These are phyloP conservation scores for Sporothrix pallida DNA, from an alignment of 2,329 filamentous ascomycete species.

Conservation along the genomic window DNA sequence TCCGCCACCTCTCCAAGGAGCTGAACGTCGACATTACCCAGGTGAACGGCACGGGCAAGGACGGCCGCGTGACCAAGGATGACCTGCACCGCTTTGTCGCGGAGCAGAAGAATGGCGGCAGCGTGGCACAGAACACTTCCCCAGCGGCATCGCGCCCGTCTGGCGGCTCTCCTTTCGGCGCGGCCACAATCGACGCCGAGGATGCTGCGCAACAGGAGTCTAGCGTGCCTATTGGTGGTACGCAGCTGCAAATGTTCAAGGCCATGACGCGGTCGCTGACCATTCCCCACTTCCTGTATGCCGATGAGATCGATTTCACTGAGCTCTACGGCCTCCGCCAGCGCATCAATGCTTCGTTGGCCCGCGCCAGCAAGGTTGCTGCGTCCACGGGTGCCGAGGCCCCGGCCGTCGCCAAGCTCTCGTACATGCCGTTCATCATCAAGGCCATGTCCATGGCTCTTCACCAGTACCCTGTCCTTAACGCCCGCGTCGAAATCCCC, in stretches of 20 bases:
- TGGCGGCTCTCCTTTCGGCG: constrained; percentile 42
- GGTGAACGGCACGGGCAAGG: constrained; percentile 83
- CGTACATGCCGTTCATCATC: constrained; percentile 91
- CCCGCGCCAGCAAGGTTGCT: constrained; percentile 38
- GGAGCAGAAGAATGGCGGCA: constrained; percentile 49
- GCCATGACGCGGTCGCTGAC: constrained; percentile 89
- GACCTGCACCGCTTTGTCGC: constrained; percentile 79
- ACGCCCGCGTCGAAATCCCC: constrained; percentile 75
- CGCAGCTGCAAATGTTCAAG: constrained; percentile 95
- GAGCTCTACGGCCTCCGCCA: constrained; percentile 73
- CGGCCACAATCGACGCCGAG: constrained; percentile 37
- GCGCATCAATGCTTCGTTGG: constrained; percentile 72
- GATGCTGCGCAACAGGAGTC: constrained; percentile 69
- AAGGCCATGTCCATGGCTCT: constrained; percentile 91
- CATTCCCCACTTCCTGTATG: constrained; percentile 96
- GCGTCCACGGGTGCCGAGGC: constrained; percentile 42
- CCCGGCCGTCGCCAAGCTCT: constrained; percentile 66
- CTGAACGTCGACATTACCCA: constrained; percentile 77
- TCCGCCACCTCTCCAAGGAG: constrained; percentile 85
- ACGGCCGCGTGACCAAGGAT: constrained; percentile 90
- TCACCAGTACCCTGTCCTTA: constrained; percentile 81
- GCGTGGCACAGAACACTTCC: constrained; percentile 28
- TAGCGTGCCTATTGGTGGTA: constrained; percentile 71
- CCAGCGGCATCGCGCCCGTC: constrained; percentile 39
- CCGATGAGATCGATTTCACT: constrained; percentile 85